Evolutionary conservation across 495 filamentous ascomycete genomes (phyloP), one percentile per base, ranked within the genome.

Genomic region (Annulohypoxylon bovei): DNA sequence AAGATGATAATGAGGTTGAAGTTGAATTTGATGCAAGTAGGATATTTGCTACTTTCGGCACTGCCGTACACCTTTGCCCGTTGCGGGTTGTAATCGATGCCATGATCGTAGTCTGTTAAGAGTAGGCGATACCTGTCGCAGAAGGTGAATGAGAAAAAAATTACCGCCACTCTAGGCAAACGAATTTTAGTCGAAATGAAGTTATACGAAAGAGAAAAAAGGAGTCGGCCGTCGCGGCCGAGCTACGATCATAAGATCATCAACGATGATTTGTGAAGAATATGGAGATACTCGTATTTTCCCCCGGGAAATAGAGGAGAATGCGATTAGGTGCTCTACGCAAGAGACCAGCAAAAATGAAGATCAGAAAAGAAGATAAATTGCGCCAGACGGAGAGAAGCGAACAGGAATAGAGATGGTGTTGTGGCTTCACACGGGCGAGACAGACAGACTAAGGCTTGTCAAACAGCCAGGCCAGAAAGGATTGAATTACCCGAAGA

Each of bases 31-130:
- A 68, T 20, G 68, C 62, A 8, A 63, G 61, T 33, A 72, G n/a
- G 2, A 63, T 18, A 27, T 56, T 56, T 30, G 50, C 61, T 61
- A 18, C 28, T 58, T 77, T 82, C 37, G 84, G 83, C 55, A 83
- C 69, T 32, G 80, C 81, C 67, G 84, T 85, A 72, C 85, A 86
- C 72, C 76, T 79, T 62, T 74, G 80, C 18, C 83, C 83, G 20
- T 77, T 54, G 6, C 47, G 60, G 39, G 60, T 68, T 39, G 55
- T 62, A 50, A 85, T 78, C 12, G 75, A 81, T 27, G 84, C 83
- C 65, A 83, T 76, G 28, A 72, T 79, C 22, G 67, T 49, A 42
- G 59, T 70, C 32, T 68, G 27, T 62, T 46, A 65, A 60, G 27
- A 54, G 42, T 32, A 57, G 69, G 80, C 80, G 82, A 81, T 70